phyloP scores from a whole-genome alignment of 495 filamentous ascomycete genomes.

The Talaromyces proteolyticus region DNA sequence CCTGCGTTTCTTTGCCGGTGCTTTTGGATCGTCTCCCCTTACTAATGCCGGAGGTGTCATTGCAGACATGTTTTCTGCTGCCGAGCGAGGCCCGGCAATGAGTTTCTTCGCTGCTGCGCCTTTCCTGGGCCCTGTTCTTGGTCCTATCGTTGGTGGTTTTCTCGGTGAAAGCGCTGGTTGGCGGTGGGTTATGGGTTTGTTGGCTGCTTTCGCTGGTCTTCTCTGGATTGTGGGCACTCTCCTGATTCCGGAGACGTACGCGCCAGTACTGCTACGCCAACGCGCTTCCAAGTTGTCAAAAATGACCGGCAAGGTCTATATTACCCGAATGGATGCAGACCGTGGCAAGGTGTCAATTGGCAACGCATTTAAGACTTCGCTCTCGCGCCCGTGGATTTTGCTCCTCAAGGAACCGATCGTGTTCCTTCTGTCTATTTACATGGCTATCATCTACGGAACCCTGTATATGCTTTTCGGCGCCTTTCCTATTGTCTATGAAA shows the following conservation, averaged over 20 bases:
- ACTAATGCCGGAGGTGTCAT: constrained; percentile 73
- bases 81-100: constrained; percentile 57
- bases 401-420: constrained; percentile 54
- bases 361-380: constrained; percentile 34
- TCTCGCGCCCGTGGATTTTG: constrained; percentile 46
- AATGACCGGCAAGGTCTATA: constrained; percentile 51
- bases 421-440: constrained; percentile 61
- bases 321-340: constrained; percentile 38
- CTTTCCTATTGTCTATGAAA: constrained; percentile 70
- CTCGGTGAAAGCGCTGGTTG: constrained; percentile 54
- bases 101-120: constrained; percentile 61
- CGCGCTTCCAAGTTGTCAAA: constrained; percentile 48
- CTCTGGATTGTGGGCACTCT: constrained; percentile 51
- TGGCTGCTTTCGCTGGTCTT: constrained; percentile 42
- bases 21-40: constrained; percentile 69
- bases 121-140: constrained; percentile 64
- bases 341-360: constrained; percentile 30
- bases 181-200: constrained; percentile 61
- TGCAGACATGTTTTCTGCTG: constrained; percentile 64
- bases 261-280: constrained; percentile 49
- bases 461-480: constrained; percentile 84
- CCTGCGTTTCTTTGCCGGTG: constrained; percentile 71
- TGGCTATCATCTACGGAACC: constrained; percentile 70
- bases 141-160: constrained; percentile 56
- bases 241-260: constrained; percentile 57